Conservation (phyloP, 345 rosid species). For the Eutrema japonicum region DNA sequence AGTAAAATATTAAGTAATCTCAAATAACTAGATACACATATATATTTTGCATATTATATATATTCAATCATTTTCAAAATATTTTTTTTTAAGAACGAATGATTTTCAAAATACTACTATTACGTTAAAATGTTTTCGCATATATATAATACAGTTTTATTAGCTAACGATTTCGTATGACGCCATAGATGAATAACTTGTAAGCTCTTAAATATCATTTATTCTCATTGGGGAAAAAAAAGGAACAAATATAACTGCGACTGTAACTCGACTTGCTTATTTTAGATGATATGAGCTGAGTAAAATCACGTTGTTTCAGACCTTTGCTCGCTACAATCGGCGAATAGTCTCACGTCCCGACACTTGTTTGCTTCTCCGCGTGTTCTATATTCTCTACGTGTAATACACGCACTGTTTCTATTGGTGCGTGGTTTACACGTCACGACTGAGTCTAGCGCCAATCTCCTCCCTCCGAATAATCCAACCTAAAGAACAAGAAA, state of each 20-base stretch:
- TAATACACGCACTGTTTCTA: not conserved
- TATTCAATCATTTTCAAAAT: not conserved
- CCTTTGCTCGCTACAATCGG: slow-evolving; percentile 43
- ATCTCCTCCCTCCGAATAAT: not conserved
- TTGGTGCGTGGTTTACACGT: slow-evolving; percentile 11
- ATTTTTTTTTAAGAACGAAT: too few species aligned
- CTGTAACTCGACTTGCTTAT: slow-evolving; percentile 46
- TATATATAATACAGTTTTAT: not conserved
- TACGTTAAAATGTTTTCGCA: not conserved
- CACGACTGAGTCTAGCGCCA: slow-evolving; percentile 8
- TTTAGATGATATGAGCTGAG: slow-evolving; percentile 45
- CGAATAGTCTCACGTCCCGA: slow-evolving; percentile 34
- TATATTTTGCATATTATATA: not conserved
- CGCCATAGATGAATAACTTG: not conserved
- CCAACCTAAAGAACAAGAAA: too few species aligned
- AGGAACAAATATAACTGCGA: slow-evolving; percentile 40
- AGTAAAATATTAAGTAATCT: not conserved
- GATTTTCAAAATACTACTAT: not conserved
- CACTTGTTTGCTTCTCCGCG: slow-evolving; percentile 45
- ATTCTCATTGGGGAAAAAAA: not conserved
- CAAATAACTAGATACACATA: not conserved
- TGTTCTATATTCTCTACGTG: slow-evolving; percentile 4
- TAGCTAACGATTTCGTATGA: not conserved
- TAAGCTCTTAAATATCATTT: not conserved
- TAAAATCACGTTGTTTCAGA: slow-evolving; percentile 41